Evolutionary conservation across 352 stramenopile genomes (phyloP).

Genomic region (Halophytophthora polymorphica): DNA sequence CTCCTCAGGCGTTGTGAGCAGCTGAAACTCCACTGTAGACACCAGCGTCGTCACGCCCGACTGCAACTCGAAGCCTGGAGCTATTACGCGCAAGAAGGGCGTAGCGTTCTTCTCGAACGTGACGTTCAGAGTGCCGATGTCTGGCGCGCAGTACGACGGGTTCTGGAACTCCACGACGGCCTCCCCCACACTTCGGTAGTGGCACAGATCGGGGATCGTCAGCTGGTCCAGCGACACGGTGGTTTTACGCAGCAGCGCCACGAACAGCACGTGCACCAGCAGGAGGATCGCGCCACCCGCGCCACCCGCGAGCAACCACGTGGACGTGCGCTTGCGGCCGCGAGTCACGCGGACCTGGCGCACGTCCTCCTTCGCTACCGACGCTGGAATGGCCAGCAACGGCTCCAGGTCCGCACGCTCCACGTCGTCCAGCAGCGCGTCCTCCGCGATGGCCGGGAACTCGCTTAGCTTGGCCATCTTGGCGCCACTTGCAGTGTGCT

Average conservation of each 20-base stretch:
- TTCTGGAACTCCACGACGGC: constrained; percentile 64
- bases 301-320: constrained; percentile 27
- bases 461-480: background rate
- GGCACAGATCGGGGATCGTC: constrained; percentile 71
- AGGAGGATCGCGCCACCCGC: constrained; percentile 31
- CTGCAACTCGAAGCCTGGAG: constrained; percentile 54
- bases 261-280: constrained; percentile 59
- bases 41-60: constrained; percentile 51
- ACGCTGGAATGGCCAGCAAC: constrained; percentile 11
- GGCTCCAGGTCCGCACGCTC: constrained; percentile 15
- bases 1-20: constrained; percentile 41
- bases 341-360: background rate
- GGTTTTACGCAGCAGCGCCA: constrained; percentile 60
- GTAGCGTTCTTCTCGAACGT: constrained; percentile 54
- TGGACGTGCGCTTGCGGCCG: constrained; percentile 5
- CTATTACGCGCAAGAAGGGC: constrained; percentile 39
- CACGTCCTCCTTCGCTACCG: background rate
- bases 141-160: constrained; percentile 71
- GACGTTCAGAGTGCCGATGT: constrained; percentile 52
- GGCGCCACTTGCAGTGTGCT: constrained; percentile 11
- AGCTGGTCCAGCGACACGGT: constrained; percentile 50
- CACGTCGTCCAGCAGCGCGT: background rate
- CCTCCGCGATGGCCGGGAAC: constrained; percentile 3
- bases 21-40: constrained; percentile 35
- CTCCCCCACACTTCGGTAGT: constrained; percentile 42